Conservation (phyloP, 371 early-diverging fungal species). For the Encephalitozoon romaleae region DNA sequence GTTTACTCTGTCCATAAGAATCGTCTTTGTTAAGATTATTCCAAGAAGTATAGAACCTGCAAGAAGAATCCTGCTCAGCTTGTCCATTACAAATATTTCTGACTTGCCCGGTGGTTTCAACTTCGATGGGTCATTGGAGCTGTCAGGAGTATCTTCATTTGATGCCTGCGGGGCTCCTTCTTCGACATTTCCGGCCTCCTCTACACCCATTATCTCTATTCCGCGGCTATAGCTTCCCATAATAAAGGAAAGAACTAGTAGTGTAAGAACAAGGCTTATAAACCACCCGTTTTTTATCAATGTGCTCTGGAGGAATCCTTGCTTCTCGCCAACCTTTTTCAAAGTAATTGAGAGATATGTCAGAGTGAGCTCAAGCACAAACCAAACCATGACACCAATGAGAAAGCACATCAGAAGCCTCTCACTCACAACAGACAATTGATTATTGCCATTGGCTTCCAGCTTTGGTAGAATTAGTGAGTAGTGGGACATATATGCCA, state of each 20-base stretch:
- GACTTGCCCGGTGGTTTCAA: not conserved
- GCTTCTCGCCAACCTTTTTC: not conserved
- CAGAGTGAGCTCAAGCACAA: not conserved
- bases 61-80: slow-evolving; percentile 12
- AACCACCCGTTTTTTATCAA: not conserved
- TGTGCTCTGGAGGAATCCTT: not conserved
- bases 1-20: slow-evolving; percentile 19
- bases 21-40: slow-evolving; percentile 24
- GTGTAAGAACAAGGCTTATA: not conserved
- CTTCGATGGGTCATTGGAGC: not conserved
- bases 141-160: not conserved
- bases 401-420: not conserved
- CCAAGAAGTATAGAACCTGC: not conserved
- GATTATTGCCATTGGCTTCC: not conserved
- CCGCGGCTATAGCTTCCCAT: not conserved
- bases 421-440: not conserved
- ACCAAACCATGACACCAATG: not conserved
- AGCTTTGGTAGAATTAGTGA: not conserved
- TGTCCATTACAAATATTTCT: not conserved
- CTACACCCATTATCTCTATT: not conserved
- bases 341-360: not conserved
- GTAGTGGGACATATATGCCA: not conserved
- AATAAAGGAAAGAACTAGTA: not conserved
- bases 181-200: not conserved
- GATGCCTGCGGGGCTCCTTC: not conserved